phyloP scores from a whole-genome alignment of 108 stramenopile genomes.

The Skeletonema marinoi region DNA sequence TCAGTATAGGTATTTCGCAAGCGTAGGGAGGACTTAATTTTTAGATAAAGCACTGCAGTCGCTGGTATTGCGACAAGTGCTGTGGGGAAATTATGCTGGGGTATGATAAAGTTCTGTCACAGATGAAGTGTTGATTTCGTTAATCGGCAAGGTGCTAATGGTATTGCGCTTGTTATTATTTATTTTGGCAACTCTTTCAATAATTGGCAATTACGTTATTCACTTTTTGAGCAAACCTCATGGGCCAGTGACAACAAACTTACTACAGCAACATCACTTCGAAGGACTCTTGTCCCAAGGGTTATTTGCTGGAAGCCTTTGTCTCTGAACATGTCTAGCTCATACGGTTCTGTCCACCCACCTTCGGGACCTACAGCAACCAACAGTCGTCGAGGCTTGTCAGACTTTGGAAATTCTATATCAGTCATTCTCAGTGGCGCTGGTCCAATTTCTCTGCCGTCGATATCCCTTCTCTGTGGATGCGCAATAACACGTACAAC shows the following conservation, averaged over 20 bases:
- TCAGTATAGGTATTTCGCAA: no score
- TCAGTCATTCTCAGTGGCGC: conserved; percentile 56
- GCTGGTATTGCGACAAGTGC: background rate
- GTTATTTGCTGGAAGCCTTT: conserved; percentile 85
- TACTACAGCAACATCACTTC: conserved; percentile 90
- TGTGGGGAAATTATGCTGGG: background rate
- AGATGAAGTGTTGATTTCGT: background rate
- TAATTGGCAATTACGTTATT: background rate
- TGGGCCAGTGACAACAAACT: conserved; percentile 85
- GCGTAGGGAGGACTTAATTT: no score
- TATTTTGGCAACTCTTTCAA: background rate
- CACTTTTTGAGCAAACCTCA: conserved; percentile 52
- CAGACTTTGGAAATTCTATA: conserved; percentile 56
- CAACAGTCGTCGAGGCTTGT: conserved; percentile 51
- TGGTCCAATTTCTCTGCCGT: background rate
- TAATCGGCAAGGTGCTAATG: background rate
- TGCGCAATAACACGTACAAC: conserved; percentile 81
- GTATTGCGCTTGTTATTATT: background rate
- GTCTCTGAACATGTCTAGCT: conserved; percentile 71
- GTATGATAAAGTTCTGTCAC: background rate
- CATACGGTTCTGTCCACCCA: conserved; percentile 90
- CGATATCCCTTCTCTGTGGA: conserved; percentile 56
- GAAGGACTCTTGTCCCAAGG: conserved; percentile 76
- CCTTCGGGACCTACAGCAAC: conserved; percentile 91
- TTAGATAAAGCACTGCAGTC: no score